phyloP scores from a whole-genome alignment of 768 basidiomycete genomes.

The Dioszegia hungarica region DNA sequence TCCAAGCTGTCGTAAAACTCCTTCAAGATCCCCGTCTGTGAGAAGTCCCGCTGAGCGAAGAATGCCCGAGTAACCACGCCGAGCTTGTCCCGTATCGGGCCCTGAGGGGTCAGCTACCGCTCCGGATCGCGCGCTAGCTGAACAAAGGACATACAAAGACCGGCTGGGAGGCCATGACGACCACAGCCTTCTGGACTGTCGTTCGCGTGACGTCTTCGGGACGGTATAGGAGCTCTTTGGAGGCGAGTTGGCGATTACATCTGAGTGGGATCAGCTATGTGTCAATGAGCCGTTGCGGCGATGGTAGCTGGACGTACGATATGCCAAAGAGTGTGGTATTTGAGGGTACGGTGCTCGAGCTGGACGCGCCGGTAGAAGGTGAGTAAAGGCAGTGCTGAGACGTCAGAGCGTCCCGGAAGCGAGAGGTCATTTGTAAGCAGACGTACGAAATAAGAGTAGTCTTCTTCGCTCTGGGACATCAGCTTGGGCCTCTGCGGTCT shows the following conservation, averaged over 20 bases:
- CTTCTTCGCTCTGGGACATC: conserved; percentile 68
- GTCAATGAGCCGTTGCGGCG: neutral
- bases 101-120: conserved; percentile 45
- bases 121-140: neutral
- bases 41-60: conserved; percentile 86
- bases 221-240: conserved; percentile 68
- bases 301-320: conserved; percentile 59
- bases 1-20: conserved; percentile 79
- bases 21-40: conserved; percentile 77
- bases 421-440: neutral
- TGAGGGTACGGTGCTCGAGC: conserved; percentile 34
- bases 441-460: conserved; percentile 81
- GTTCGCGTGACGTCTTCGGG: conserved; percentile 81
- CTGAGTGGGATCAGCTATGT: conserved; percentile 50
- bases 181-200: conserved; percentile 95
- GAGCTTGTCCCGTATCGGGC: conserved; percentile 91
- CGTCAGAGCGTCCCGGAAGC: neutral
- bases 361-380: conserved; percentile 13
- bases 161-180: conserved; percentile 67
- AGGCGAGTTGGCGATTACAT: conserved; percentile 90
- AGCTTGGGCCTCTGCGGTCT: neutral
- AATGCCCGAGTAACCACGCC: conserved; percentile 89
- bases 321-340: conserved; percentile 86
- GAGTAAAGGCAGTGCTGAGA: conserved; percentile 44
- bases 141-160: conserved; percentile 43